Evolutionary conservation across 2,329 filamentous ascomycete genomes (phyloP), one percentile per base, ranked within the genome.

Genomic region (Pestalotiopsis sp.): DNA sequence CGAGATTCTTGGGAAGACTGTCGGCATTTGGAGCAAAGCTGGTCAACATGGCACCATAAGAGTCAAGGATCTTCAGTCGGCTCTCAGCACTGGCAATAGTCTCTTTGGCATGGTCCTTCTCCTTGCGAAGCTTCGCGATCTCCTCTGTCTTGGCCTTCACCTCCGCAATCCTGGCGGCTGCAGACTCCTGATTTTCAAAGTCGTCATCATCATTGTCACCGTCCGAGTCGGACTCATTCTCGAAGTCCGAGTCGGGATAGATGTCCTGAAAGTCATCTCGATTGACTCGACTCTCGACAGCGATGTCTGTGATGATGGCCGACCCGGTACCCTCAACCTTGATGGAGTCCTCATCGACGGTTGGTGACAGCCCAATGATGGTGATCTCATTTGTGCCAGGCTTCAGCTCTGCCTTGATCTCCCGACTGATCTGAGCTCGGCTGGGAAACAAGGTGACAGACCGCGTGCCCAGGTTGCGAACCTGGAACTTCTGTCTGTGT

Each of bases 401-500:
- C 81, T 83, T 81, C 23, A 90, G 81, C 17, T 91, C 80, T 71
- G 86, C 79, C 68, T 85, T 85, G 74, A 92, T 85, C 66, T 91
- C 87, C 31, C 90, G 85, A 13, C 87, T 83, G 38, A 92, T 78
- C 62, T 90, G 89, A 1, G 90, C 90, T 70, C 86, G 81, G 2
- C 82, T 81, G 0, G 90, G 90, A 69, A 90, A 91, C 55, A 93
- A 83, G 0, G 86, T 89, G 17, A 93, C 89, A 0, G 86, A 86
- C 64, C 87, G 86, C 41, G 90, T 91, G 9, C 80, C 74, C 38
- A 92, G 80, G 63, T 90, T 84, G 58, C 85, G 84, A 70, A 92
- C 77, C 39, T 83, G 83, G 76, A 89, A 90, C 69, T 87, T 61
- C 38, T 61, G 59, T n/a, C 67, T 64, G 45, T 71, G 63, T 36